Evolutionary conservation across 2,329 filamentous ascomycete species (phyloP), one percentile per base, ranked within the genome.

Genomic region (Colletotrichum cuscutae): DNA sequence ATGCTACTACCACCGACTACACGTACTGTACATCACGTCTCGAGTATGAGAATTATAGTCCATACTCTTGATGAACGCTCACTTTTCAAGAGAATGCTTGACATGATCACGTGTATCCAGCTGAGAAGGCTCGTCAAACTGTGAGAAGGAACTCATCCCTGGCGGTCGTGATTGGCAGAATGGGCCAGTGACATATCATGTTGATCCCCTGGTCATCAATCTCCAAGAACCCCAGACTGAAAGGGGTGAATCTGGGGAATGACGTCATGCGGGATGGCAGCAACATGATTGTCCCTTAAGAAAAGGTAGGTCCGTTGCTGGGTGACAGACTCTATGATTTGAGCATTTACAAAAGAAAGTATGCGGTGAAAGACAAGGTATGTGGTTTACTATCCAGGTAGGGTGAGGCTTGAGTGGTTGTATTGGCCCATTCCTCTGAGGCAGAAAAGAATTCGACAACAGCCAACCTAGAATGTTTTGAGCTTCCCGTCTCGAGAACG

Each of bases 161-260:
- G 60, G 42, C 60, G 60, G 60, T 63, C 60, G 42, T n/a, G 46
- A 63, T 12, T 63, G 60, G 60, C 60, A 64, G 49, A 56, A 54
- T 30, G n/a, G 30, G 32, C 22, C 61, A 64, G 49, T 64, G 61
- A 54, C 61, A 56, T 53, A 12, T 64, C 61, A 32, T 54, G 30
- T 28, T 54, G 30, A 22, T 58, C n/a, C 61, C 28, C 61, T 28
- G 22, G 49, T 32, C 6, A 30, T 26, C 30, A 37, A 54, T 24
- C 28, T 37, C 28, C n/a, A 30, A 37, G 35, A 30, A 37, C 61
- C 49, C 61, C 61, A 54, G 61, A 64, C 28, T 54, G 42, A n/a
- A 26, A 15, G 19, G 49, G 22, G 22, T 26, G 28, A 64, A 35
- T 64, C 46, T 19, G 61, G 61, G 61, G 49, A 42, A 64, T 64